These are phyloP conservation scores for Ustilago loliicola DNA, from an alignment of 1,284 basidiomycete genomes.

Conservation along the genomic window DNA sequence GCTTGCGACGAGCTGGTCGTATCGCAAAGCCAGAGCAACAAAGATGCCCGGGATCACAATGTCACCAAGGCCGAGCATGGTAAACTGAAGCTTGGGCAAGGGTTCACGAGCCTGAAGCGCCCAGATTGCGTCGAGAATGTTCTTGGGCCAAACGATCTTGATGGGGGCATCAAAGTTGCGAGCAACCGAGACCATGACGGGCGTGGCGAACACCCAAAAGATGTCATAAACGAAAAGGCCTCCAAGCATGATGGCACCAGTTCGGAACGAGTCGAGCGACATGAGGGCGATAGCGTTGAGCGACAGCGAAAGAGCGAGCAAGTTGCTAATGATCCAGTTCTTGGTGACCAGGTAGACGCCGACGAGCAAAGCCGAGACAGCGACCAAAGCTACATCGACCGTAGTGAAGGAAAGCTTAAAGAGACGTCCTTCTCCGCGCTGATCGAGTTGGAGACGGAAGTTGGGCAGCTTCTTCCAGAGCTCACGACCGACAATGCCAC, in stretches of 20 bases:
- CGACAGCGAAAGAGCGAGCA: conserved; percentile 86
- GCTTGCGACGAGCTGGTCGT: conserved; percentile 78
- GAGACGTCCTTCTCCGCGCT: conserved; percentile 43
- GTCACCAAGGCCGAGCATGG: conserved; percentile 93
- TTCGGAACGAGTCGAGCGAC: conserved; percentile 89
- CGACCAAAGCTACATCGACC: conserved; percentile 77
- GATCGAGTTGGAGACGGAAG: conserved; percentile 44
- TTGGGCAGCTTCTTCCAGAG: conserved; percentile 54
- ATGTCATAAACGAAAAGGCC: conserved; percentile 69
- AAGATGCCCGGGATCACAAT: conserved; percentile 92
- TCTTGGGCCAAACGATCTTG: conserved; percentile 74
- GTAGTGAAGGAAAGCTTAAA: conserved; percentile 69
- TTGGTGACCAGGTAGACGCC: conserved; percentile 76
- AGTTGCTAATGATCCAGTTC: conserved; percentile 82
- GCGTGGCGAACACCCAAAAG: conserved; percentile 69
- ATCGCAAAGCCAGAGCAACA: conserved; percentile 87
- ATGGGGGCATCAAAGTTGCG: conserved; percentile 92
- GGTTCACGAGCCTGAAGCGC: conserved; percentile 28
- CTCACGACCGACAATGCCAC: conserved; percentile 31
- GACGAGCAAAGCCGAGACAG: conserved; percentile 79
- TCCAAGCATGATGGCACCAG: conserved; percentile 84
- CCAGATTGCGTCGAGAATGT: conserved; percentile 43
- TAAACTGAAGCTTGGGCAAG: conserved; percentile 75
- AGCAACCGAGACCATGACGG: conserved; percentile 77
- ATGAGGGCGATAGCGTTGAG: conserved; percentile 85